phyloP scores from a whole-genome alignment of 345 rosid genomes.

The Arabis hirsuta region DNA sequence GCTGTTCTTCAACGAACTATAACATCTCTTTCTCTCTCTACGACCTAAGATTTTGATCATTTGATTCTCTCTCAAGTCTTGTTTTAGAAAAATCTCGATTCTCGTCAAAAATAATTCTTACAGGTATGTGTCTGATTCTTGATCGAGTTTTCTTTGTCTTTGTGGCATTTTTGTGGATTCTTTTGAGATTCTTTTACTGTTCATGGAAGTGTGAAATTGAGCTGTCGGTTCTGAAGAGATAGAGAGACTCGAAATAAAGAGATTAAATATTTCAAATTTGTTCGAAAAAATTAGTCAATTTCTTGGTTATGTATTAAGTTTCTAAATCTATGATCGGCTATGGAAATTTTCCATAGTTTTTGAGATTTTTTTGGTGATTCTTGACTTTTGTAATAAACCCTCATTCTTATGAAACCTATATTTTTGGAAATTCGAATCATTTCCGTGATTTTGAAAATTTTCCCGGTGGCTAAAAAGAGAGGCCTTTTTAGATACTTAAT shows the following conservation, averaged over 20 bases:
- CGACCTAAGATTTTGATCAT: conserved; percentile 2
- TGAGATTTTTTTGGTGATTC: neutral
- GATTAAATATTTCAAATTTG: neutral
- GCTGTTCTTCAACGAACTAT: conserved; percentile 27
- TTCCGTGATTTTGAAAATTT: neutral
- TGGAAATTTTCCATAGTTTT: neutral
- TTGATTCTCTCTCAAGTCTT: neutral
- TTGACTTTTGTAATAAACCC: neutral
- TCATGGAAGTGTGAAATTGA: conserved; percentile 4
- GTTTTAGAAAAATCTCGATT: no score
- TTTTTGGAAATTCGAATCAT: neutral
- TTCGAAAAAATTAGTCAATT: neutral
- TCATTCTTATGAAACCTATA: neutral
- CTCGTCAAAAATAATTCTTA: neutral
- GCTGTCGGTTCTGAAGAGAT: conserved; percentile 6
- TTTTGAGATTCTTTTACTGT: conserved; percentile 13
- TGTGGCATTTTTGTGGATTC: neutral
- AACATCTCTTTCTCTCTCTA: conserved; percentile 5
- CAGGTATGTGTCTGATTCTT: conserved; percentile 29
- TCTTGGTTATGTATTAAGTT: conserved; percentile 9
- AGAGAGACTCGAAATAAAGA: no score
- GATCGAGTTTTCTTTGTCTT: neutral
- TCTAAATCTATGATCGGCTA: neutral
- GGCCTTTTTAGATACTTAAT: neutral
- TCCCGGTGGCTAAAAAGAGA: neutral